phyloP scores from a whole-genome alignment of 768 basidiomycete genomes.

The Tricholoma flavovirens region DNA sequence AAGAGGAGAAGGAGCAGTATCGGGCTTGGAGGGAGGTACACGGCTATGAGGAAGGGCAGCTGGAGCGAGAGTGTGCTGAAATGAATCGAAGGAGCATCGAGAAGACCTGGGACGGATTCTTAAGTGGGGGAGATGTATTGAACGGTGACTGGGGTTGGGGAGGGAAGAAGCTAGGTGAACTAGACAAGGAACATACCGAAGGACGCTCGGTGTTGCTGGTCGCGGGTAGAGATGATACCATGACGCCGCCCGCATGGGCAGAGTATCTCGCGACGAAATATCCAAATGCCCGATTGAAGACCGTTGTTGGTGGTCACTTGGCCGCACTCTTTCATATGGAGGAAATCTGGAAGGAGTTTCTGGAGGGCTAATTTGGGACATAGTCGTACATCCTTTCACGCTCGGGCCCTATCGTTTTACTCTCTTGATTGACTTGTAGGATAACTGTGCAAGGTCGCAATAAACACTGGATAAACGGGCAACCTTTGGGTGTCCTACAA shows the following conservation, averaged over 20 bases:
- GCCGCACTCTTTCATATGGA: constrained; percentile 30
- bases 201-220: constrained; percentile 33
- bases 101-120: constrained; percentile 41
- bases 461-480: no score
- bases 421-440: background rate
- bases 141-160: constrained; percentile 39
- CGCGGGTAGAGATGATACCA: constrained; percentile 28
- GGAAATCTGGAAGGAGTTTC: constrained; percentile 29
- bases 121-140: constrained; percentile 25
- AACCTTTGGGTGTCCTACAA: no score
- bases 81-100: constrained; percentile 35
- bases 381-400: background rate
- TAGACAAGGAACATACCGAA: constrained; percentile 38
- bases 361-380: constrained; percentile 4
- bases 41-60: constrained; percentile 34
- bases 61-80: constrained; percentile 30
- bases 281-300: constrained; percentile 31
- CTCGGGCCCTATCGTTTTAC: background rate
- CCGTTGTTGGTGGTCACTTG: constrained; percentile 37
- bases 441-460: no score
- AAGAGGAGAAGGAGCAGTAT: constrained; percentile 31
- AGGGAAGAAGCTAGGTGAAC: constrained; percentile 24
- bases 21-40: constrained; percentile 31
- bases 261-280: constrained; percentile 35
- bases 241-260: constrained; percentile 27